Conservation (phyloP, 176 grass and related monocot genomes). For the Carex parvula region DNA sequence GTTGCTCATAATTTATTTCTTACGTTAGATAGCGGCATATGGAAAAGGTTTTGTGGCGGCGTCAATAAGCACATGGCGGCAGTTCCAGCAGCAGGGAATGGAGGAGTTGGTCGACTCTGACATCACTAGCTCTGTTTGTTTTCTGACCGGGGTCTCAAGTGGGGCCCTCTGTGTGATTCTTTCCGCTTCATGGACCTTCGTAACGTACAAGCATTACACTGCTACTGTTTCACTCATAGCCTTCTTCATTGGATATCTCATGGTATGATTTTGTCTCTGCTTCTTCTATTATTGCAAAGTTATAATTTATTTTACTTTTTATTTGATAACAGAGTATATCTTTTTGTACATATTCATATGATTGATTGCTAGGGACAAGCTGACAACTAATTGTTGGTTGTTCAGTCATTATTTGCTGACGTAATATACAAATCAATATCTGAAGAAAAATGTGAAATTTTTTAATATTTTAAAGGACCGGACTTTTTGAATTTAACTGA, state of each 20-base stretch:
- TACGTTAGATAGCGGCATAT: slow-evolving; percentile 72
- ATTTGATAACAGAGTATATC: not conserved
- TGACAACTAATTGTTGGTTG: not conserved
- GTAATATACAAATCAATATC: not conserved
- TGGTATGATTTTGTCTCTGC: slow-evolving; percentile 31
- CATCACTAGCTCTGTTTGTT: slow-evolving; percentile 93
- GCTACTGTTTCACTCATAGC: slow-evolving; percentile 82
- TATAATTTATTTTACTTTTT: not conserved
- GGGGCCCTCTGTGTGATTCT: slow-evolving; percentile 74
- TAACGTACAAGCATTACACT: slow-evolving; percentile 61
- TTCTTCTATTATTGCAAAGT: not conserved
- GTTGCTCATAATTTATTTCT: not conserved
- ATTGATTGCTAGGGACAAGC: not conserved
- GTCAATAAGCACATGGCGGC: slow-evolving; percentile 78
- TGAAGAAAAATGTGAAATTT: not conserved
- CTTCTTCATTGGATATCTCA: slow-evolving; percentile 95
- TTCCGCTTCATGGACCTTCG: slow-evolving; percentile 66
- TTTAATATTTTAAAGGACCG: not conserved
- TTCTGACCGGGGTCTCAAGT: slow-evolving; percentile 82
- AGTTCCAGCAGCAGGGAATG: slow-evolving; percentile 72
- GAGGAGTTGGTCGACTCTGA: slow-evolving; percentile 81
- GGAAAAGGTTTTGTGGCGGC: slow-evolving; percentile 76
- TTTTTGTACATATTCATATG: not conserved
- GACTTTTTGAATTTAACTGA: not conserved
- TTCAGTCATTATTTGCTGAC: not conserved